Evolutionary conservation across 495 filamentous ascomycete species (phyloP).

Genomic region (Evernia prunastri): DNA sequence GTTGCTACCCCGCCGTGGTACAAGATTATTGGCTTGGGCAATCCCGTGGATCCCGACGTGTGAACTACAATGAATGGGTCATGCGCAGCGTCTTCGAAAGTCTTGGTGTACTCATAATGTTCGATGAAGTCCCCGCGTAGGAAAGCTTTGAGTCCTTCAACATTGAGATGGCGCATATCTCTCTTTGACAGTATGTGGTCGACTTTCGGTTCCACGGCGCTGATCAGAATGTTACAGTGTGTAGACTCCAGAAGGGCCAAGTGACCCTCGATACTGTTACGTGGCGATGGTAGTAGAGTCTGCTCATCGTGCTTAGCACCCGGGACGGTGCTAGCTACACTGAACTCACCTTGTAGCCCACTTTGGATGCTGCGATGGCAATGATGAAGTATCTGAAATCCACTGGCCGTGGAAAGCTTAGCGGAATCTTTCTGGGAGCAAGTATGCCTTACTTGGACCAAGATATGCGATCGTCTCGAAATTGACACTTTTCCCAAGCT

Average conservation of each 20-base stretch:
- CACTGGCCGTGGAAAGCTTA: background rate
- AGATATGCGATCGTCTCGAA: background rate
- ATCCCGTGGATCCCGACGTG: conserved; percentile 42
- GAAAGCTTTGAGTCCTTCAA: conserved; percentile 25
- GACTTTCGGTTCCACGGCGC: conserved; percentile 2
- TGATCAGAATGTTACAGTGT: conserved; percentile 30
- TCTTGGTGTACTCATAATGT: conserved; percentile 31
- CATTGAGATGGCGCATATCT: conserved; percentile 22
- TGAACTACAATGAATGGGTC: conserved; percentile 36
- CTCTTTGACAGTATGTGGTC: conserved; percentile 6
- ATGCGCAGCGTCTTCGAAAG: conserved; percentile 29
- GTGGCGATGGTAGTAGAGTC: conserved; percentile 34
- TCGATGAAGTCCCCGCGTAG: conserved; percentile 15
- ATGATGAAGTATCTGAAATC: background rate
- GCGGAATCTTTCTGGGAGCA: background rate
- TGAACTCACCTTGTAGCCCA: background rate
- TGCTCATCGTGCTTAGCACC: background rate
- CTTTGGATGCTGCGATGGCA: background rate
- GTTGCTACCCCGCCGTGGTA: background rate
- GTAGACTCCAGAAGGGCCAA: conserved; percentile 33
- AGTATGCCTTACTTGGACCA: background rate
- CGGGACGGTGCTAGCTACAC: no score
- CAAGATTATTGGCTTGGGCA: conserved; percentile 38
- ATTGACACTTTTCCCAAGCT: background rate
- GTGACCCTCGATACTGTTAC: conserved; percentile 37